A percentile compares a stretch with the other conserved stretches of the same genome.
Conservation (phyloP, 176 grass and related monocot species). For the Urochloa ruziziensis region DNA sequence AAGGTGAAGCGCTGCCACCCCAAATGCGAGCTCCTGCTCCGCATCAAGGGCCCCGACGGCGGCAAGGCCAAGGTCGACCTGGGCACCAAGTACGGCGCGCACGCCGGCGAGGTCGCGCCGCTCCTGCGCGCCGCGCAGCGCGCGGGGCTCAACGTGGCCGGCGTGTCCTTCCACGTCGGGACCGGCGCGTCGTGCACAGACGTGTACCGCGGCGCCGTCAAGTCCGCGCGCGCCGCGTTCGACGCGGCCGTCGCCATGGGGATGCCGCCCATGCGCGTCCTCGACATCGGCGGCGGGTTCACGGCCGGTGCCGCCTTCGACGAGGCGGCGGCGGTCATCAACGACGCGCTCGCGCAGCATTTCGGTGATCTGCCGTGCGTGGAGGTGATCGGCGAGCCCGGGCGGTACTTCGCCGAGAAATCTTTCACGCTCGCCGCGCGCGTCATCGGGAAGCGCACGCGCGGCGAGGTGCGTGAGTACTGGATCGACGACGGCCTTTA, state of each 20-base stretch:
- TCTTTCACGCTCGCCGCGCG: slow-evolving; percentile 36
- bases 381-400: slow-evolving; percentile 41
- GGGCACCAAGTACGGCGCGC: slow-evolving; percentile 37
- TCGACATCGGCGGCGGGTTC: slow-evolving; percentile 47
- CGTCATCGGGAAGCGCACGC: slow-evolving; percentile 39
- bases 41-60: slow-evolving; percentile 40
- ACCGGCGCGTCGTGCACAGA: slow-evolving; percentile 12
- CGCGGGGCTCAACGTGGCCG: not conserved
- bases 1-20: slow-evolving; percentile 41
- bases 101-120: slow-evolving; percentile 26
- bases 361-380: slow-evolving; percentile 29
- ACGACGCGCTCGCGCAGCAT: not conserved
- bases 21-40: slow-evolving; percentile 31
- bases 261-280: slow-evolving; percentile 41
- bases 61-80: slow-evolving; percentile 23
- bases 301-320: slow-evolving; percentile 15
- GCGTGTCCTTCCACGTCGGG: slow-evolving; percentile 53
- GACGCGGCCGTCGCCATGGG: not conserved
- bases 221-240: slow-evolving; percentile 26
- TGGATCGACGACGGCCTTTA: slow-evolving; percentile 55
- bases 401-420: slow-evolving; percentile 34
- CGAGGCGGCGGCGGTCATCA: slow-evolving; percentile 2
- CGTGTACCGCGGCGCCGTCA: slow-evolving; percentile 28
- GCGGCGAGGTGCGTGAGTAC: slow-evolving; percentile 41
- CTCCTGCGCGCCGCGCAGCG: slow-evolving; percentile 31